phyloP scores from a whole-genome alignment of 2,329 filamentous ascomycete species.

The Venturia aucupariae region DNA sequence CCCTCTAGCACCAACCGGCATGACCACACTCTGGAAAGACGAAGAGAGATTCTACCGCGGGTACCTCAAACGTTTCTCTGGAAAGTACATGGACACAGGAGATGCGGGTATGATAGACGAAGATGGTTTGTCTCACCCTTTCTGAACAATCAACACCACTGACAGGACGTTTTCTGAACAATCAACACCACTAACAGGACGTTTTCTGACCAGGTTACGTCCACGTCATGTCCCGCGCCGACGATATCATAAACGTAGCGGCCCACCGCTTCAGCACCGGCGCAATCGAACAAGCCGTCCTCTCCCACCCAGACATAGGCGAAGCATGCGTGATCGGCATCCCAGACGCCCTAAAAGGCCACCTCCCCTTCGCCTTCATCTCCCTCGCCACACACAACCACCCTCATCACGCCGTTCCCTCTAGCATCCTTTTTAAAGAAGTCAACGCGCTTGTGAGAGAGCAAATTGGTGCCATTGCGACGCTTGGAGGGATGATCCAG shows the following conservation, averaged over 20 bases:
- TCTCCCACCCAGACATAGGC: conserved; percentile 66
- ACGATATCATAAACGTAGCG: conserved; percentile 94
- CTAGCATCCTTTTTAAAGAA: conserved; percentile 45
- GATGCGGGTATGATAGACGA: conserved; percentile 80
- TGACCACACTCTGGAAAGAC: conserved; percentile 79
- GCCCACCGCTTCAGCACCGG: conserved; percentile 85
- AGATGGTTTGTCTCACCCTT: conserved; percentile 35
- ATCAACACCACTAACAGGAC: background rate
- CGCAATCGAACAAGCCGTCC: conserved; percentile 83
- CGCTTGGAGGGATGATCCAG: conserved; percentile 76
- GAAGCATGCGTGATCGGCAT: conserved; percentile 83
- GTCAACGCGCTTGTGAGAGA: conserved; percentile 64
- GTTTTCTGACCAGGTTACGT: conserved; percentile 36
- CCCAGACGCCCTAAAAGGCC: conserved; percentile 78
- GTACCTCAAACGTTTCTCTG: conserved; percentile 73
- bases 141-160: background rate
- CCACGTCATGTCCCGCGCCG: conserved; percentile 54
- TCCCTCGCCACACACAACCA: conserved; percentile 47
- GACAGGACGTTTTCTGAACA: background rate
- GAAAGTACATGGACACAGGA: conserved; percentile 82
- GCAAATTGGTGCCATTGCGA: conserved; percentile 81
- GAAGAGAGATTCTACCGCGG: conserved; percentile 77
- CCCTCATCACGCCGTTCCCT: conserved; percentile 43
- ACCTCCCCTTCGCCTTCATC: conserved; percentile 85
- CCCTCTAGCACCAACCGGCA: conserved; percentile 76